Base-by-base conservation (phyloP, 106 monocot genomes). In the Cymbidium sinense region DNA sequence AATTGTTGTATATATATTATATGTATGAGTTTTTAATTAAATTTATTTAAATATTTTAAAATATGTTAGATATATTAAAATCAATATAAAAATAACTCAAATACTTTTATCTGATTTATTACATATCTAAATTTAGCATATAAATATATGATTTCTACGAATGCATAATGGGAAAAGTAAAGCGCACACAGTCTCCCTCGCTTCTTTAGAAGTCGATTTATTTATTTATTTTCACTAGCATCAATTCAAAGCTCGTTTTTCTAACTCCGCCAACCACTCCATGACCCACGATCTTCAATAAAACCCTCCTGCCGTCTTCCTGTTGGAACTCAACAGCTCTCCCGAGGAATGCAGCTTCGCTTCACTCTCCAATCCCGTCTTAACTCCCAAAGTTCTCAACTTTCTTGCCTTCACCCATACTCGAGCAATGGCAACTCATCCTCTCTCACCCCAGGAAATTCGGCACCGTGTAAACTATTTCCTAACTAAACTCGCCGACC, bases 401-500 rank as follows among this genome's bases (percentile, higher is more conserved):
- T 69, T 69, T 69, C 33, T 28, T 15, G 33, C 17, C 69, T 31
- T 34, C 69, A 69, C 12, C 12, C 11, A 10, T 15, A 33, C 69
- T 69, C 4, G 33, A 17, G 34, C 34, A 29, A 69, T 69, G 69
- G 69, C 33, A 17, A 69, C 9, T 11, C 73, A 73, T 17, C 25
- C 44, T 0, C 20, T 28, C 19, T 47, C 27, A 29, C 76, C 27
- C 30, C 77, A 79, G 21, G 83, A 79, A 44, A 36, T 91, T 58
- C 83, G 82, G 79, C 87, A 87, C 74, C 81, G 86, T 17, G 87
- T 87, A 43, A 93, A 91, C 86, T 71, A 70, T 23, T 93, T 79
- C 83, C 73, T 96, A 75, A 79, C 20, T 76, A 87, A 85, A 84
- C 91, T 96, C 51, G 87, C 91, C 9, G 96, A 96, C 85, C 89